Evolutionary conservation across 108 stramenopile species (phyloP).

Genomic region (Cyclotella baltica): DNA sequence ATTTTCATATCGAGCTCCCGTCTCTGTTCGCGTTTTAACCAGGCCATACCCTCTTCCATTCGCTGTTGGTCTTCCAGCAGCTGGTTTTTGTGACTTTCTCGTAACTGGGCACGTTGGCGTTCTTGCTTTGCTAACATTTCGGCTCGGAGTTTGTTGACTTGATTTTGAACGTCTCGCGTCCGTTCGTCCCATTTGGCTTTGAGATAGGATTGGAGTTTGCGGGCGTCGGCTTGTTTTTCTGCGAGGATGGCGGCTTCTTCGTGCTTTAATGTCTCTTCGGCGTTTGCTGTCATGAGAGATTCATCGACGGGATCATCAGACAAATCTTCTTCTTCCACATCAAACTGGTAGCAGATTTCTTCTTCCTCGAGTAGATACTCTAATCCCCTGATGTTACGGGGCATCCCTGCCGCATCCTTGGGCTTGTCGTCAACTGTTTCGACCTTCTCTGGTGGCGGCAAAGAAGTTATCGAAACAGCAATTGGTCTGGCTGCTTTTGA

Average conservation of each 20-base stretch:
- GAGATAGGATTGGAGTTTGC: conserved; percentile 33
- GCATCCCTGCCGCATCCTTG: not conserved
- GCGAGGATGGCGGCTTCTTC: conserved; percentile 39
- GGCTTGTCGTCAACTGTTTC: not conserved
- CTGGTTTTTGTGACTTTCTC: conserved; percentile 59
- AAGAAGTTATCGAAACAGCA: conserved; percentile 10
- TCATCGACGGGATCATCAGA: conserved; percentile 54
- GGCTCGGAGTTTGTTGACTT: conserved; percentile 53
- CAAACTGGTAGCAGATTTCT: not conserved
- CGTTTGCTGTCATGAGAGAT: conserved; percentile 5
- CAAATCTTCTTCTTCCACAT: not conserved
- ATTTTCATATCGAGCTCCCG: conserved; percentile 50
- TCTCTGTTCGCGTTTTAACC: conserved; percentile 52
- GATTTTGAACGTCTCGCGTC: conserved; percentile 13
- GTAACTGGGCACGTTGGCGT: conserved; percentile 33
- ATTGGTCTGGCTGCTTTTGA: conserved; percentile 1
- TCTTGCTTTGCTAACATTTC: conserved; percentile 47
- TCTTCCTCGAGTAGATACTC: not conserved
- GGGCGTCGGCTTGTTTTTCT: conserved; percentile 50
- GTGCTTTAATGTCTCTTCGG: conserved; percentile 24
- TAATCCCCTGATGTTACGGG: not conserved
- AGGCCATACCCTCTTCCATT: conserved; percentile 59
- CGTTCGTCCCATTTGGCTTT: conserved; percentile 41
- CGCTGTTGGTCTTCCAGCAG: conserved; percentile 53
- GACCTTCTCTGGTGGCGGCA: conserved; percentile 3